Evolutionary conservation across 2,329 filamentous ascomycete genomes (phyloP), one percentile per base, ranked within the genome.

Genomic region (Neopestalotiopsis clavispora): DNA sequence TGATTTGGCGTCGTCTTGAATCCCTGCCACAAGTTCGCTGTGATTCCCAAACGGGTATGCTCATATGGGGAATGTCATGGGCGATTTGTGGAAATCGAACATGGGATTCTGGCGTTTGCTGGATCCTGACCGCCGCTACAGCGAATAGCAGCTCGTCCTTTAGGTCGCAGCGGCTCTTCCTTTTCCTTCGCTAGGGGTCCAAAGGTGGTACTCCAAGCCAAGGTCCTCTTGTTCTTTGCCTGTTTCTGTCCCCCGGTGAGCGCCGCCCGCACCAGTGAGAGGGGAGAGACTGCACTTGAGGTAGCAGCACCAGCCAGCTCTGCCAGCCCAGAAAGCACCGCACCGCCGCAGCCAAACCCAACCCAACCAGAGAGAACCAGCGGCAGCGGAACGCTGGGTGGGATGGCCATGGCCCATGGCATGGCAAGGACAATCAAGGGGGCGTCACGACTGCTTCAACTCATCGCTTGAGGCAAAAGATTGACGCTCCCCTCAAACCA

Each of bases 1-100:
- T 49, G 32, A 63, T 38, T 63, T 63, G 60, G 60, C 60, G 23
- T 49, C 34, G 28, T 14, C 20, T 34, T 17, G 30, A n/a, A 40
- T 49, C 40, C 30, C 38, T 49, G 62, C 38, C 32, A 45, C 30
- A 23, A 45, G 34, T 34, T 20, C 30, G 23, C 13, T n/a, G 62
- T 32, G 23, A 23, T 49, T 28, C 23, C 38, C 20, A 52, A 30
- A 23, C 5, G 13, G 30, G 20, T 45, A 20, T 49, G 62, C n/a
- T 28, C 20, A 23, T 28, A 65, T 65, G 62, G 62, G 20, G 62
- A 40, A 52, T 42, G n/a, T 65, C 62, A 45, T 28, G n/a, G 62
- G 34, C 40, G 32, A 30, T 49, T 65, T 65, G 62, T 49, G 45
- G 62, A 38, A 45, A 28, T 20, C 9, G 32, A 49, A 20, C 40